Evolutionary conservation across 164 flowering plant genomes (phyloP), one percentile per base, ranked within the genome.

Genomic region (Hamamelis virginiana): DNA sequence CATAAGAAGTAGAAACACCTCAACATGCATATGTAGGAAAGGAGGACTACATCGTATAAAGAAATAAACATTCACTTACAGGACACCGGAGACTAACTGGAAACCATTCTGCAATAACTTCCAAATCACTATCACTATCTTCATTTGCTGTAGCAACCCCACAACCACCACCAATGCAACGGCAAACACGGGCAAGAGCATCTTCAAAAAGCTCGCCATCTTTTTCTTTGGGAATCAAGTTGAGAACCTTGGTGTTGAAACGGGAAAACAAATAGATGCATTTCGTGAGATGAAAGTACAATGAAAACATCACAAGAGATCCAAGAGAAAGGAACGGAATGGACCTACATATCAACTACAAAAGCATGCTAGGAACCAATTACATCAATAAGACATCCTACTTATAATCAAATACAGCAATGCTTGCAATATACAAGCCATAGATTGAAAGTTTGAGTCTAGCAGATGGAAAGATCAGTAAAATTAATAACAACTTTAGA

Each of bases 141-240:
- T 89, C 94, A 81, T 90, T 83, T 53, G 89, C 96, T 1, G 83
- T 70, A 27, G 87, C 80, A 59, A 71, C 73, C 33, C 97, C 97
- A 81, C 98, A 97, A 75, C 96, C 92, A 81, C 98, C 97, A 75
- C 96, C 92, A 74, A 91, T 68, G 69, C 97, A 95, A 58, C 94
- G 97, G 65, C 91, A 73, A 76, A 95, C 94, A 70, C 97, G 98
- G 48, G 94, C 89, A 80, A 91, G 85, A 70, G 98, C 97, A 51
- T 92, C 97, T 76, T 90, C 96, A 83, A 92, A 89, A 6, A 25
- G 73, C 80, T 95, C 97, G 47, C 96, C 97, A 62, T 88, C 91
- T 63, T 79, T 48, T 74, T 91, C 97, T 72, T 87, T 86, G 5
- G 97, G 97, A 62, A 95, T 87, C 83, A 88, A 22, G 80, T 65